Evolutionary conservation across 106 monocot genomes (phyloP), one percentile per base, ranked within the genome.

Genomic region (Triglochin maritima): DNA sequence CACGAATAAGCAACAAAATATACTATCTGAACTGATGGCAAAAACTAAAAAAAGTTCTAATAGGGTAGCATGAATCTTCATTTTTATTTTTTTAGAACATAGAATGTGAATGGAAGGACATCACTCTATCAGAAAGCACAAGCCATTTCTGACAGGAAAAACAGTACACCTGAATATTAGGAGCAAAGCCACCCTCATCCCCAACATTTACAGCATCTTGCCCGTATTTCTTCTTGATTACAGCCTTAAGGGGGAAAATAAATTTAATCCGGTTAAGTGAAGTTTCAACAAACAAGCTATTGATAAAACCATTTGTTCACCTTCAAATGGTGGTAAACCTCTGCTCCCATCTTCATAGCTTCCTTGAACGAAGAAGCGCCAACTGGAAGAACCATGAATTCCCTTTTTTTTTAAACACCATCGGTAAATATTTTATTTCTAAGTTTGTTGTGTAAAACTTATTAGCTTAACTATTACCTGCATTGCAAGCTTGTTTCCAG

Each of bases 401-500:
- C 92, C 96, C n/a, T n/a, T n/a, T n/a, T n/a, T n/a, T n/a, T 96
- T 78, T 16, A 68, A 15, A 11, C 29, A 1, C 29, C 29, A 29
- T 29, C 29, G 29, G 29, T 29, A 29, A 29, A 29, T 29, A 29
- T 29, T 29, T 29, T 29, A 29, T 29, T 29, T 29, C 29, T 29
- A 29, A 29, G 29, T 29, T 29, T 29, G 29, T 29, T 29, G 29
- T 29, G 29, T 29, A 29, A 29, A 29, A 13, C 43, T 63, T 12
- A 63, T 13, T 5, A 46, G 9, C 54, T 43, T 29, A 12, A 9
- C 3, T 10, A 58, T 69, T 78, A 84, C 96, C 83, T 92, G 92
- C 93, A 94, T 94, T 17, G 89, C 93, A 60, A 94, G 80, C 73
- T 94, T 94, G 47, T 94, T 94, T 76, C 93, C 89, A 53, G 93